Base-by-base conservation (phyloP, 1,284 basidiomycete genomes). In the Cryptococcus sp. region DNA sequence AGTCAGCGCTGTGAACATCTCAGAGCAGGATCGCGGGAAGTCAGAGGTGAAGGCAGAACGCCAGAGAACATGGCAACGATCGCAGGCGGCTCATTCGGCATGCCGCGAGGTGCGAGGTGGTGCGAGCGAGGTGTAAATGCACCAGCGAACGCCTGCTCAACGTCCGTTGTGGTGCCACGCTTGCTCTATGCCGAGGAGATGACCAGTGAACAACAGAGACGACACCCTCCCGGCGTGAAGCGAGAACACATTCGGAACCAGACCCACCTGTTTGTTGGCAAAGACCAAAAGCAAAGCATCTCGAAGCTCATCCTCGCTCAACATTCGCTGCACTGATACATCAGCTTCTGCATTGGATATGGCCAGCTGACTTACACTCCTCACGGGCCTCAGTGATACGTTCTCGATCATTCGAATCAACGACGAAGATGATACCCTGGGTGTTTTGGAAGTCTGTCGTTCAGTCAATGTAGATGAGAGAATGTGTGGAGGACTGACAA, bases 371-470 rank as follows among this genome's bases (percentile, higher is more conserved):
- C 70, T 64, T 58, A 76, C 75, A 84, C 79, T 99, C 96, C 81
- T 98, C 96, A 59, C 96, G 88, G 49, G 96, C 96, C 80, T 99
- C 96, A 49, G 91, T 88, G 60, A 98, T 89, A 88, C 96, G 94
- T 79, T 98, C 96, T 78, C 96, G 83, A 81, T 99, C 96, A 78
- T 98, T 98, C 52, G 96, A 98, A 78, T 99, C 96, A 62, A 99
- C 93, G 53, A 99, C 96, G 77, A 98, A 99, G 75, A 99, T 98
- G 80, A 99, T 98, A 65, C 94, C 96, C 80, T 99, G 96, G 45
- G 96, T 99, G 82, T 98, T 98, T 80, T 98, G 96, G 91, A 97
- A 99, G 82, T 99, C 94, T 96, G 64, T n/a, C n/a, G 10, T 9
- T 9, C 10, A 34, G 16, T 9, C 16, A 34, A 9, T 9, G 9